These are phyloP conservation scores for Lodderomyces metapsilosis DNA, from an alignment of 1,139 yeast genomes.

Conservation along the genomic window DNA sequence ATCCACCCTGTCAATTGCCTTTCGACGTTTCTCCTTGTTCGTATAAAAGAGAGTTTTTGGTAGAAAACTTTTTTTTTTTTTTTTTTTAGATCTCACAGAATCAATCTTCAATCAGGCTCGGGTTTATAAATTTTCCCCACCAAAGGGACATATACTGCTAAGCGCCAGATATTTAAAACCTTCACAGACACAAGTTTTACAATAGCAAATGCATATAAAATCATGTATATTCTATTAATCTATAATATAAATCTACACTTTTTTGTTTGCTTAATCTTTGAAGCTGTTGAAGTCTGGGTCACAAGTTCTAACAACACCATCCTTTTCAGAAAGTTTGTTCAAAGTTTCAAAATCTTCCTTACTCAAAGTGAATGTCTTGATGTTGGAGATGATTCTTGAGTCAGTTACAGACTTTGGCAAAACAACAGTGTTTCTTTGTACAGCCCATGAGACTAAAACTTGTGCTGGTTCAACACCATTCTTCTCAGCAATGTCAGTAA, in stretches of 20 bases:
- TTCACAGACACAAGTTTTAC: too few species aligned
- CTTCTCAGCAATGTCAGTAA: slow-evolving; percentile 44
- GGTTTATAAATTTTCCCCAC: too few species aligned
- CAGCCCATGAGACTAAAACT: slow-evolving; percentile 53
- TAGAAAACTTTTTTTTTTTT: not conserved
- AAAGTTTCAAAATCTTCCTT: slow-evolving; percentile 35
- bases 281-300: slow-evolving; percentile 27
- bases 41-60: too few species aligned
- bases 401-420: slow-evolving; percentile 53
- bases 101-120: too few species aligned
- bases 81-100: not conserved
- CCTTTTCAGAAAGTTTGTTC: slow-evolving; percentile 27
- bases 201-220: too few species aligned
- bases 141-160: too few species aligned
- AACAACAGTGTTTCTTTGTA: slow-evolving; percentile 50
- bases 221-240: not conserved
- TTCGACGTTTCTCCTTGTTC: too few species aligned
- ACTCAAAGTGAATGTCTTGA: slow-evolving; percentile 28
- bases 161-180: too few species aligned
- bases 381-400: slow-evolving; percentile 33
- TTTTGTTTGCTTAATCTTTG: slow-evolving; percentile 17
- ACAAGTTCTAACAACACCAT: slow-evolving; percentile 32
- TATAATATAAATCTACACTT: not conserved
- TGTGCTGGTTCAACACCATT: slow-evolving; percentile 43
- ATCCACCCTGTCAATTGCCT: not conserved